Conservation (phyloP, 495 filamentous ascomycete genomes). For the Physcia stellaris region DNA sequence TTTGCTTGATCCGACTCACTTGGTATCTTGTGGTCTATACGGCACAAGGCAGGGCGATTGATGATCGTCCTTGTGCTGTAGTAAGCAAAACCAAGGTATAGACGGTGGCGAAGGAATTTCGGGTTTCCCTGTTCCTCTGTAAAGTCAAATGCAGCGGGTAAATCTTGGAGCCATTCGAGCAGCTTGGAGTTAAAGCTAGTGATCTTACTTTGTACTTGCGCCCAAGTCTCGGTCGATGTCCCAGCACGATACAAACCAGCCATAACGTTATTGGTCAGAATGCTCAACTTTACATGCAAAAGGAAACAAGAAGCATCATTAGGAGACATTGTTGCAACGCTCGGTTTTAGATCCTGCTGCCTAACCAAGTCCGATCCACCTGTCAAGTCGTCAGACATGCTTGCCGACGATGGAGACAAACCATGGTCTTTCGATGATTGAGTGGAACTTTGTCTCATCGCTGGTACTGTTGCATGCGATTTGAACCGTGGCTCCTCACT, state of each 20-base stretch:
- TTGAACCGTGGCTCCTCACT: not conserved
- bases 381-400: constrained; percentile 4
- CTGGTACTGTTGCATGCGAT: not conserved
- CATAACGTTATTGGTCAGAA: constrained; percentile 41
- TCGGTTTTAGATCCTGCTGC: constrained; percentile 6
- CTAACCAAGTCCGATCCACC: not conserved
- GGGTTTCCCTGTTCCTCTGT: constrained; percentile 22
- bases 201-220: constrained; percentile 45
- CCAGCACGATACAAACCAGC: constrained; percentile 45
- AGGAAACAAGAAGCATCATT: constrained; percentile 34
- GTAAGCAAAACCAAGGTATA: constrained; percentile 41
- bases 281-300: constrained; percentile 33
- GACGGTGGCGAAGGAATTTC: constrained; percentile 22
- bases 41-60: constrained; percentile 51
- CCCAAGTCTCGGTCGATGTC: constrained; percentile 40
- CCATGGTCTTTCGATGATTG: constrained; percentile 4
- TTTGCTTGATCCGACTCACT: constrained; percentile 27
- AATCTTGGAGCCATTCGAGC: constrained; percentile 37
- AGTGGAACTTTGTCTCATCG: constrained; percentile 7
- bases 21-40: constrained; percentile 34
- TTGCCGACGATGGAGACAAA: constrained; percentile 8
- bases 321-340: constrained; percentile 23
- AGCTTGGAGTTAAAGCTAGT: constrained; percentile 34
- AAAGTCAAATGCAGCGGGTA: constrained; percentile 41
- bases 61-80: constrained; percentile 46